These are phyloP conservation scores for Chamaecyparis obtusa DNA, from an alignment of 75 land plant genomes.

Conservation along the genomic window DNA sequence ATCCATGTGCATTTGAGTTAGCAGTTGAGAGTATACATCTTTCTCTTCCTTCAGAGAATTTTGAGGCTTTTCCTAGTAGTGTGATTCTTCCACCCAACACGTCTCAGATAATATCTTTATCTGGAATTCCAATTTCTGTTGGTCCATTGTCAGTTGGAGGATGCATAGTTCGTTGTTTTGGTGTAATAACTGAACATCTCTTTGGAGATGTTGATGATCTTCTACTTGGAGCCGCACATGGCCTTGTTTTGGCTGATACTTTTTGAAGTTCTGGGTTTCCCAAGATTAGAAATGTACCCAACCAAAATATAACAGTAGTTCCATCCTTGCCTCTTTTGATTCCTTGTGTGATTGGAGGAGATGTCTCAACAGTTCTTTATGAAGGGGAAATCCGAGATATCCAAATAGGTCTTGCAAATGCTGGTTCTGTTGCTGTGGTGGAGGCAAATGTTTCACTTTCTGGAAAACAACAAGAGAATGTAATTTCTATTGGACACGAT, in stretches of 20 bases:
- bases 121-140: slow-evolving; percentile 79
- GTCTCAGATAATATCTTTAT: slow-evolving; percentile 71
- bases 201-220: slow-evolving; percentile 83
- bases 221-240: slow-evolving; percentile 71
- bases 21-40: slow-evolving; percentile 87
- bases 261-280: slow-evolving; percentile 70
- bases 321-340: slow-evolving; percentile 81
- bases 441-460: slow-evolving; percentile 82
- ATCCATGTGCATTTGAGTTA: slow-evolving; percentile 93
- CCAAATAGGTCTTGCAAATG: slow-evolving; percentile 76
- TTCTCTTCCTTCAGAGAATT: slow-evolving; percentile 71
- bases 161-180: slow-evolving; percentile 88
- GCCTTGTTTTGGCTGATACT: slow-evolving; percentile 82
- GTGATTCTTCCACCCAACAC: slow-evolving; percentile 75
- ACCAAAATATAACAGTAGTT: slow-evolving; percentile 67
- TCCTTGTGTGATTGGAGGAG: slow-evolving; percentile 78
- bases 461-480: slow-evolving; percentile 82
- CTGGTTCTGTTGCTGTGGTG: slow-evolving; percentile 83
- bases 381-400: slow-evolving; percentile 97
- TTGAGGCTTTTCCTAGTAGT: slow-evolving; percentile 83
- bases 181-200: slow-evolving; percentile 86
- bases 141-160: slow-evolving; percentile 80
- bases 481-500: slow-evolving; percentile 63
- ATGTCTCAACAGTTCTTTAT: slow-evolving; percentile 76
- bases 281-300: slow-evolving; percentile 45